These are phyloP conservation scores for Botrytis deweyae DNA, from an alignment of 2,329 filamentous ascomycete species.

Conservation along the genomic window DNA sequence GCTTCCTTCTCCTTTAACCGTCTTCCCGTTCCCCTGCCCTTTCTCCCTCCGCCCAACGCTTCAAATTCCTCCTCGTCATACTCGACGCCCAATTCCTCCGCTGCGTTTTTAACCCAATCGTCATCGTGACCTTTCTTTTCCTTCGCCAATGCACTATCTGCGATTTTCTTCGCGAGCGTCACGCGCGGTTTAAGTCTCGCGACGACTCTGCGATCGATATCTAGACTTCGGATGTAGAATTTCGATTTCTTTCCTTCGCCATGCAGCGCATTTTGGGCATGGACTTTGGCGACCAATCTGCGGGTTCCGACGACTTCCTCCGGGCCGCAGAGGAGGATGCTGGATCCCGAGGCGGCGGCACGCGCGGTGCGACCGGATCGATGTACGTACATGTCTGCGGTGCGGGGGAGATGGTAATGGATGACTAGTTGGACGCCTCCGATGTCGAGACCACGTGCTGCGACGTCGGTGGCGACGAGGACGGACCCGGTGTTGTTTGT, in stretches of 20 bases:
- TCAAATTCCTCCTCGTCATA: conserved; percentile 89
- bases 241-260: conserved; percentile 48
- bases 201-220: conserved; percentile 79
- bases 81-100: conserved; percentile 90
- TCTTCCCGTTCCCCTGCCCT: conserved; percentile 69
- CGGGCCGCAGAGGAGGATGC: conserved; percentile 83
- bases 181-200: conserved; percentile 74
- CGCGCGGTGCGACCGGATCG: conserved; percentile 92
- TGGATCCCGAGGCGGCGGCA: conserved; percentile 72
- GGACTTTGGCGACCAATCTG: conserved; percentile 83
- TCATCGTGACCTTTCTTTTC: conserved; percentile 83
- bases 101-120: conserved; percentile 77
- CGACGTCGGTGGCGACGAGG: conserved; percentile 89
- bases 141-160: conserved; percentile 80
- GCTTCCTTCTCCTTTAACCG: conserved; percentile 74
- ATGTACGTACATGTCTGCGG: conserved; percentile 93
- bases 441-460: conserved; percentile 91
- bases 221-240: conserved; percentile 75
- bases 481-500: conserved; percentile 59
- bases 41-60: conserved; percentile 55
- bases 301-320: conserved; percentile 87
- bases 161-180: conserved; percentile 79
- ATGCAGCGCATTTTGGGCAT: conserved; percentile 55
- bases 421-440: conserved; percentile 84
- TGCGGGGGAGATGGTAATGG: conserved; percentile 91